Evolutionary conservation across 768 basidiomycete genomes (phyloP).

Genomic region (Lactifluus volemus): DNA sequence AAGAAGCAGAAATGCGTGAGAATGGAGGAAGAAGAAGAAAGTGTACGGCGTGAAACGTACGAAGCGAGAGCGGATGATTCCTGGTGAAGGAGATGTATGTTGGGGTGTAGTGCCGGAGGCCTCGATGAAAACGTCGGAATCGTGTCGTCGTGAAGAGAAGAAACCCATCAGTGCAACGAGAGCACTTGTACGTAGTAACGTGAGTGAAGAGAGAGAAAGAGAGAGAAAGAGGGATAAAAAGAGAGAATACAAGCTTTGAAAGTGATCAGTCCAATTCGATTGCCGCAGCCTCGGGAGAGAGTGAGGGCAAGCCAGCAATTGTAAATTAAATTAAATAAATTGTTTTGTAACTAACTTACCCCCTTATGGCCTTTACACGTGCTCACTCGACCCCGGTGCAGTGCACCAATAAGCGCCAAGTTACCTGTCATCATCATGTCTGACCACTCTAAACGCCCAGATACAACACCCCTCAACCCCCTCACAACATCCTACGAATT

Average conservation of each 20-base stretch:
- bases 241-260: neutral
- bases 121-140: slow-evolving; percentile 15
- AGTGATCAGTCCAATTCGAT: neutral
- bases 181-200: slow-evolving; percentile 38
- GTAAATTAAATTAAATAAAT: too few relatives aligned
- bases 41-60: slow-evolving; percentile 23
- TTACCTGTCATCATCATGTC: slow-evolving; percentile 1
- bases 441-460: neutral
- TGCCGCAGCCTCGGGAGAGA: neutral
- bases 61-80: slow-evolving; percentile 32
- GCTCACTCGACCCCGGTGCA: too few relatives aligned
- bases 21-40: slow-evolving; percentile 1
- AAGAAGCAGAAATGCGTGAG: slow-evolving; percentile 9
- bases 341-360: too few relatives aligned
- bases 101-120: neutral
- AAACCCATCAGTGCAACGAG: slow-evolving; percentile 28
- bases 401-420: too few relatives aligned
- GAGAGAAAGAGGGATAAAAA: neutral
- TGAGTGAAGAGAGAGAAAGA: neutral
- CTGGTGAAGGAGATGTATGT: slow-evolving; percentile 14
- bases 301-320: too few relatives aligned
- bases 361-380: too few relatives aligned
- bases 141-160: slow-evolving; percentile 32
- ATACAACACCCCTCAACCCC: slow-evolving; percentile 41
- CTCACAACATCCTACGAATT: slow-evolving; percentile 73